Evolutionary conservation across 257 asterid genomes (phyloP), one percentile per base, ranked within the genome.

Genomic region (Cynanchum wilfordii): DNA sequence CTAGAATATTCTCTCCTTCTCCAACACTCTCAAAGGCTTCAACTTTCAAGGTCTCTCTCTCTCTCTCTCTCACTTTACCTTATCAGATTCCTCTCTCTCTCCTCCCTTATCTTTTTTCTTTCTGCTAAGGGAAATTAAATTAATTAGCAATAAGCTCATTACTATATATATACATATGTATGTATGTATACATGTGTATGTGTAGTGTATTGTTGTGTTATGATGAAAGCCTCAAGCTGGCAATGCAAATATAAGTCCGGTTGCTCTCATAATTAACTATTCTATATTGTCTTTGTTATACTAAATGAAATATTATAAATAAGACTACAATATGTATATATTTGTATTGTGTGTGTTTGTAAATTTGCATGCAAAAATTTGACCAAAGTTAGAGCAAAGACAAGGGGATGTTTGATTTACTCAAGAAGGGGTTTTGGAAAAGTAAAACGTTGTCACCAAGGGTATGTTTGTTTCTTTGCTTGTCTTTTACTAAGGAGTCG

Each of bases 21-120:
- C 86, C 87, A 56, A 84, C 85, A 83, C 81, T 69, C 79, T 76
- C 89, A 82, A 76, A 76, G 78, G 76, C 86, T 83, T 80, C 95
- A 80, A 83, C 93, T 88, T 86, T 89, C 97, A 75, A 89, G 79
- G 77, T 82, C 92, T 89, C 86, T 82, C 87, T 79, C 92, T 89
- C 86, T 82, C 87, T 79, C 78, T 68, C 55, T 66, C 55, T 70
- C 47, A 24, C 71, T 55, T 72, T 7, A 7, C 72, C 72, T 59
- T 36, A 65, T 63, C 36, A 56, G 77, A 75, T 79, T 78, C 77
- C 79, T 40, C 72, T 51, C 27, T 52, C 72, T 13, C 20, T 52
- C 63, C 45, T 40, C 45, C 13, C 55, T 54, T 2, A 50, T 50
- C 29, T 30, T 15, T 29, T 29, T 29, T 27, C 66, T 13, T 29